phyloP scores from a whole-genome alignment of 345 rosid species.

The Eucalyptus fibrosa region DNA sequence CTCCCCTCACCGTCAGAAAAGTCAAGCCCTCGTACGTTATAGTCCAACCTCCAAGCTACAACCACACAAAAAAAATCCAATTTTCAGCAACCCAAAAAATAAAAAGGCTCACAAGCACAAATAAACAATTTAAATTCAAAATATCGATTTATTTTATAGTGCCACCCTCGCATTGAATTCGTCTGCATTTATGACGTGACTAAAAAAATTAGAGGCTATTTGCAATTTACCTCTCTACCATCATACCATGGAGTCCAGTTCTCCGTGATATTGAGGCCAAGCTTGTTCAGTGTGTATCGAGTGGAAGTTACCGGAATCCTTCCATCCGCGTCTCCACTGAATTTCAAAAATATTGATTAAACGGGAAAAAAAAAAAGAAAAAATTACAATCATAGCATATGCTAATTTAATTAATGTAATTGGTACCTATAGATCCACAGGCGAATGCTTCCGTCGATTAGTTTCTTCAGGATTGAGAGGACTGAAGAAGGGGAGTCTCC shows the following conservation, averaged over 20 bases:
- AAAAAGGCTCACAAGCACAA: not conserved
- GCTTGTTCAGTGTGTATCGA: slow-evolving; percentile 40
- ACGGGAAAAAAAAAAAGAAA: accelerated
- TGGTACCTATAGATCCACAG: no score
- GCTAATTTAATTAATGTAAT: no score
- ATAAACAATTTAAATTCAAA: no score
- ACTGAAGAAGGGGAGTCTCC: no score
- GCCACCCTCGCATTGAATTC: not conserved
- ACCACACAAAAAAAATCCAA: not conserved
- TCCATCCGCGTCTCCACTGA: slow-evolving; percentile 76
- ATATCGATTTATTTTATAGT: not conserved
- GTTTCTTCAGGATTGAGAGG: no score
- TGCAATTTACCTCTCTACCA: slow-evolving; percentile 21
- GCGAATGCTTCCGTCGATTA: no score
- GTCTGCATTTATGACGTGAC: not conserved
- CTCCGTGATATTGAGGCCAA: slow-evolving; percentile 36
- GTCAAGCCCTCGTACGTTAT: not conserved
- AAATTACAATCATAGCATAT: no score
- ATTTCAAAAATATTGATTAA: not conserved
- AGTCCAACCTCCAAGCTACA: slow-evolving; percentile 3
- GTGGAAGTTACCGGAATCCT: slow-evolving; percentile 66
- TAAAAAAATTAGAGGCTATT: not conserved
- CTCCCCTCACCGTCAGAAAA: slow-evolving; percentile 1
- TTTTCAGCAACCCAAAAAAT: not conserved
- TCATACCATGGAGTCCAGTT: slow-evolving; percentile 74